These are phyloP conservation scores for Fusarium brachygibbosum DNA, from an alignment of 2,329 filamentous ascomycete species.

Conservation along the genomic window DNA sequence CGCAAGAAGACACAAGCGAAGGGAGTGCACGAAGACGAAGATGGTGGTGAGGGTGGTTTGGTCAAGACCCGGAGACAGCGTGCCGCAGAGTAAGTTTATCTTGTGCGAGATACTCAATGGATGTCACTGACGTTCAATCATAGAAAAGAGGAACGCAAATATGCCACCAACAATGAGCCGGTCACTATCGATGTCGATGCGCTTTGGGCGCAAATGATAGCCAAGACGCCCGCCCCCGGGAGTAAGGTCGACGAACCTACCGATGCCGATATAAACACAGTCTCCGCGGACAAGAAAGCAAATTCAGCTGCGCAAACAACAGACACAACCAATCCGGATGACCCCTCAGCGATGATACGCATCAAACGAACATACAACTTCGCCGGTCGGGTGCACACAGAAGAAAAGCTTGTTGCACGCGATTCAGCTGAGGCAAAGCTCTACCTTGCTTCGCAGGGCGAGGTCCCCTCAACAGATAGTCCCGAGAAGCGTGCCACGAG, in stretches of 20 bases:
- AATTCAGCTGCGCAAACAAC: conserved; percentile 25
- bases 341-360: conserved; percentile 63
- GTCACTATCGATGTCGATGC: conserved; percentile 80
- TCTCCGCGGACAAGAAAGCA: conserved; percentile 6
- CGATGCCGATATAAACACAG: conserved; percentile 6
- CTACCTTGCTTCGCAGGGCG: conserved; percentile 67
- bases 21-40: conserved; percentile 59
- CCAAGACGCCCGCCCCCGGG: conserved; percentile 51
- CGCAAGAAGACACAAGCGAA: conserved; percentile 61
- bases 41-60: conserved; percentile 71
- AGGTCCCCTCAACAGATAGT: conserved; percentile 46
- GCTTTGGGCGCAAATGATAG: conserved; percentile 76
- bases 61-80: conserved; percentile 81
- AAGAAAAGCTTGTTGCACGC: conserved; percentile 76
- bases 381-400: conserved; percentile 77
- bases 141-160: conserved; percentile 70
- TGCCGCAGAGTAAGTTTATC: conserved; percentile 68
- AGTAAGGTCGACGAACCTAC: conserved; percentile 24
- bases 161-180: conserved; percentile 65
- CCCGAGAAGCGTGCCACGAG: conserved; percentile 62
- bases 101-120: background rate
- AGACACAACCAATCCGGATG: conserved; percentile 23
- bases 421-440: conserved; percentile 76
- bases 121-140: conserved; percentile 20
- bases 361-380: conserved; percentile 82